Base-by-base conservation (phyloP, 345 rosid genomes). In the Eutrema japonicum region DNA sequence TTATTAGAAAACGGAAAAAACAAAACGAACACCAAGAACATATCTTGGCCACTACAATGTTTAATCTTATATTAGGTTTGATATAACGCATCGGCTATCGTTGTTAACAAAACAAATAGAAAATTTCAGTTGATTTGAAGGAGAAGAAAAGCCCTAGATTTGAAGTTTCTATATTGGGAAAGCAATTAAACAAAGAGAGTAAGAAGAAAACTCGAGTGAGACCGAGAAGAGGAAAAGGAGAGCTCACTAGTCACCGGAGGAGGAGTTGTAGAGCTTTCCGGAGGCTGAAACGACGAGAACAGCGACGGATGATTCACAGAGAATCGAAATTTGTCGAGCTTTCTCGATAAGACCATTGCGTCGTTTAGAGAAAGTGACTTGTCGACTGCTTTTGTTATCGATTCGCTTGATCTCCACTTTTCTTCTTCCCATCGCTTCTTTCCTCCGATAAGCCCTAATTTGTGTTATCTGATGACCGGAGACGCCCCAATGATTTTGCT, bases 331-430 rank as follows among this genome's bases (percentile, higher is more conserved):
- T 45, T 90, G 87, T 2, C 78, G 78, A 70, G 93, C 90, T 72
- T 88, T 90, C 76, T 88, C 86, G 49, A 86, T 78, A 73, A 88
- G 83, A 35, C 96, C 94, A 52, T 55, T 74, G 8, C 92, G 83
- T 27, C 96, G 61, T 76, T 90, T 90, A 1, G 85, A 84, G 74
- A 90, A 90, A 10, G 92, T 82, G 2, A 87, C 89, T 69, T 87
- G 94, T 10, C 94, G 85, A 38, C 84, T 85, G 68, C 82, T 85
- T 54, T 82, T 87, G 55, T 83, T 77, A 74, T 90, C 90, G 64
- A 88, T 90, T 66, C 80, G 86, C 82, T 87, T 83, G 72, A 90
- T 71, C 82, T 71, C 85, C 46, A 90, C 48, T 84, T 87, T 90
- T 75, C 43, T 83, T 58, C 94, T 76, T 69, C 90, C 82, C 88